Base-by-base conservation (phyloP, 768 basidiomycete genomes). In the Daedalea quercina region DNA sequence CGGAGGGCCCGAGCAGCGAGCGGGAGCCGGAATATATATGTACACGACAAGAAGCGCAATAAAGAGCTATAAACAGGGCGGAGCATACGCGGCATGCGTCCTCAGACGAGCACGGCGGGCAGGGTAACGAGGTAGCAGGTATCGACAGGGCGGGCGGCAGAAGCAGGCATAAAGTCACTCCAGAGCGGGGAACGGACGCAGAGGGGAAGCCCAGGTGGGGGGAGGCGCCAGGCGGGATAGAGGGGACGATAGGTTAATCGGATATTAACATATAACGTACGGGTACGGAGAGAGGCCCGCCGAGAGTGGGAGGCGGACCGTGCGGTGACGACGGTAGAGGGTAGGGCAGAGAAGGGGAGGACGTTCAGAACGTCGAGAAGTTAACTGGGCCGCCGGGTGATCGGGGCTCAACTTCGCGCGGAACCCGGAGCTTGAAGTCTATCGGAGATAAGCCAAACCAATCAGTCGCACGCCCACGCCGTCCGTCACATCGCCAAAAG, bases 341-440 rank as follows among this genome's bases (percentile, higher is more conserved):
- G 37, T 15, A 19, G 15, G 17, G 37, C 37, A 19, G 37, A 40
- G 37, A 6, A 15, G 7, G 17, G 17, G 15, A 6, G 37, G 19
- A 15, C 12, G 35, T 53, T 70, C 63, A 86, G 62, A 87, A 87
- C 1, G 85, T 86, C 37, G 85, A 82, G 51, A 82, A 63, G 35
- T 70, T 70, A 53, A 71, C 70, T n/a, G 80, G 79, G 23, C 73
- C 77, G 31, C 72, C 72, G 8, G 78, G 53, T 23, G 60, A 69
- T 13, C 71, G 60, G 7, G 74, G 75, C 59, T 78, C 76, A 44
- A 72, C 71, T 54, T 78, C 70, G 60, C 71, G 74, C 44, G 76
- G 74, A 57, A 78, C 78, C 44, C 85, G 77, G 54, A 85, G 82
- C 64, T 84, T 83, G 69, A 87, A 85, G n/a, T 75, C 80, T 79